phyloP scores from a whole-genome alignment of 2,329 filamentous ascomycete genomes.

The Aureobasidium sp. region DNA sequence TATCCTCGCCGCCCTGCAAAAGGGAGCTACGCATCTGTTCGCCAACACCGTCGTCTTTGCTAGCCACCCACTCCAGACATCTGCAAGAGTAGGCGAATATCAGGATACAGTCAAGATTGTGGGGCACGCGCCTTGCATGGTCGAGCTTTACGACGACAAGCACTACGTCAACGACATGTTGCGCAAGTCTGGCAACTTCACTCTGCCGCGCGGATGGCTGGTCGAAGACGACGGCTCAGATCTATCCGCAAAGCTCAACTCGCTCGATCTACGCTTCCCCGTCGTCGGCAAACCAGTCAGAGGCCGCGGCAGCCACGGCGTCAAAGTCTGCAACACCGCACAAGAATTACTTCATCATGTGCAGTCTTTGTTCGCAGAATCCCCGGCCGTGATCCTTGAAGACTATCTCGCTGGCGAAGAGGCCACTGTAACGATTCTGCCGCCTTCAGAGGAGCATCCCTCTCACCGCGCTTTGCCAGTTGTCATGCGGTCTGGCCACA shows the following conservation, averaged over 20 bases:
- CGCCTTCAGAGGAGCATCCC: conserved; percentile 30
- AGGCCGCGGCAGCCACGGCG: conserved; percentile 45
- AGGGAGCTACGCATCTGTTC: conserved; percentile 40
- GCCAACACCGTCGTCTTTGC: conserved; percentile 47
- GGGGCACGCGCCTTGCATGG: conserved; percentile 41
- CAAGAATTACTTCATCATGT: conserved; percentile 32
- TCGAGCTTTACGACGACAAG: conserved; percentile 48
- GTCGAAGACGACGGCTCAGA: conserved; percentile 7
- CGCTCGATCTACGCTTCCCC: conserved; percentile 29
- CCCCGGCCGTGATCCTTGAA: conserved; percentile 39
- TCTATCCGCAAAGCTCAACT: conserved; percentile 19
- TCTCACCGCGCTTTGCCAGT: conserved; percentile 41
- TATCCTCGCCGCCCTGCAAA: conserved; percentile 35
- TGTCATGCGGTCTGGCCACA: conserved; percentile 44
- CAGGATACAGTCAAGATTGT: conserved; percentile 33
- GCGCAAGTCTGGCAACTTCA: conserved; percentile 32
- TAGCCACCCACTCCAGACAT: conserved; percentile 42
- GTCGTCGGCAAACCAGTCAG: conserved; percentile 44
- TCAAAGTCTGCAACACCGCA: conserved; percentile 38
- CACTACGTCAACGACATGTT: conserved; percentile 41
- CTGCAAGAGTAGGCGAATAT: conserved; percentile 27
- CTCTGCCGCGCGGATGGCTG: conserved; percentile 28
- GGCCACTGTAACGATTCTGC: conserved; percentile 47
- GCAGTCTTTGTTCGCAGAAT: conserved; percentile 31
- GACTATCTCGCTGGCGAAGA: conserved; percentile 45